Percentiles rank a stretch among this genome's conserved stretches.
These are phyloP conservation scores for Melanomma pulvis-pyrius DNA, from an alignment of 495 filamentous ascomycete genomes.

Conservation along the genomic window DNA sequence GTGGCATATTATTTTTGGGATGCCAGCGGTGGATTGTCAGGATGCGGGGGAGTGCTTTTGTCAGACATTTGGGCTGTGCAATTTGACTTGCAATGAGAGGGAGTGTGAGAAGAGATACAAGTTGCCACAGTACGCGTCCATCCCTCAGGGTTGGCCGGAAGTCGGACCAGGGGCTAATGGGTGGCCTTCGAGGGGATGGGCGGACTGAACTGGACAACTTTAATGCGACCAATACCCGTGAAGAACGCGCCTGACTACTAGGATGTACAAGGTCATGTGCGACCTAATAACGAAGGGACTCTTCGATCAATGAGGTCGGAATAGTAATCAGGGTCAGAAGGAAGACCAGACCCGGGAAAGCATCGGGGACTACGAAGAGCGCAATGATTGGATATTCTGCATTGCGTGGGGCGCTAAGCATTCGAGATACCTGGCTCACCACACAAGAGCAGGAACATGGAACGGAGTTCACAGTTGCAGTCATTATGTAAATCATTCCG, in stretches of 20 bases:
- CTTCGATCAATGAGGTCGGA: too few relatives aligned
- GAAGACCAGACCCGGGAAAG: too few relatives aligned
- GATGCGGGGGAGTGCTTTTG: slow-evolving; percentile 38
- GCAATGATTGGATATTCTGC: too few relatives aligned
- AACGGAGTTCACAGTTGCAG: too few relatives aligned
- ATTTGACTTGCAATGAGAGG: slow-evolving; percentile 31
- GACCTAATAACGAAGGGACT: background rate
- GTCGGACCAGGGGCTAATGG: slow-evolving; percentile 32
- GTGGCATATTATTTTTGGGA: slow-evolving; percentile 39
- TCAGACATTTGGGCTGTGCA: slow-evolving; percentile 36
- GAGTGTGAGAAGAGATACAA: slow-evolving; percentile 37
- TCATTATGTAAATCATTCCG: too few relatives aligned
- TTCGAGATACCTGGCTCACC: too few relatives aligned
- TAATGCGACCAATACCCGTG: background rate
- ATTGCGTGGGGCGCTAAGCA: too few relatives aligned
- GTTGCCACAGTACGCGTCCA: slow-evolving; percentile 31
- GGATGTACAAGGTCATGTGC: too few relatives aligned
- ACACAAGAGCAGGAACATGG: too few relatives aligned
- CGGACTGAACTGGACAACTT: slow-evolving; percentile 14
- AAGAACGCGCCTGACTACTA: background rate
- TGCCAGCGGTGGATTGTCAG: slow-evolving; percentile 37
- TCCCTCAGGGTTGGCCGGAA: slow-evolving; percentile 37
- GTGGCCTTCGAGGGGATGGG: slow-evolving; percentile 35
- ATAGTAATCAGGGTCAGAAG: too few relatives aligned
- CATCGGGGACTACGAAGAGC: too few relatives aligned